phyloP scores from a whole-genome alignment of 148 eudicot species.

The Persicaria tinctoria region DNA sequence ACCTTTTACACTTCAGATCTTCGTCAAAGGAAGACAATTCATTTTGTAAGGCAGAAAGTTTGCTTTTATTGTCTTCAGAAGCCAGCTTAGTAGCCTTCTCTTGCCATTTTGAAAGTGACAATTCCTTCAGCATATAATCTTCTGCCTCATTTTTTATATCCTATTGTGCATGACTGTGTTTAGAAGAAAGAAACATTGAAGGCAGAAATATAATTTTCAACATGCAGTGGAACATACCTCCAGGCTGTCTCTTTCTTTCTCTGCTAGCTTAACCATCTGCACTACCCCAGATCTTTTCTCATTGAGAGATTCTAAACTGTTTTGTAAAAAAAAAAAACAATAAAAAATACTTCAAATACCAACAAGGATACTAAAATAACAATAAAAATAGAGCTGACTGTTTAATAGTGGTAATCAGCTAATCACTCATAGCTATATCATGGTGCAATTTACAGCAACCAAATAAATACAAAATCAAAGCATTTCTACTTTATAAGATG shows the following conservation, averaged over 20 bases:
- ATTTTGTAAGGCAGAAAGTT: constrained; percentile 44
- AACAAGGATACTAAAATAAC: neutral
- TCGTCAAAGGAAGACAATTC: constrained; percentile 59
- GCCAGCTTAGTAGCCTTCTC: constrained; percentile 80
- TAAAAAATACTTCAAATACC: neutral
- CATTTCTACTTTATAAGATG: neutral
- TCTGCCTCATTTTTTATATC: constrained; percentile 95
- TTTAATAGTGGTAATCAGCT: neutral
- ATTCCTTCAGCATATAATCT: constrained; percentile 83
- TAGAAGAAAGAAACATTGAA: neutral
- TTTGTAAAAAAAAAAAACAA: neutral
- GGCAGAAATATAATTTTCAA: neutral
- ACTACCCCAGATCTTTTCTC: constrained; percentile 94
- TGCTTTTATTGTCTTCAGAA: constrained; percentile 52
- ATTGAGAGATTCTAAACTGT: constrained; percentile 76
- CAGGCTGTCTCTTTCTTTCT: constrained; percentile 84
- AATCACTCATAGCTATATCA: neutral
- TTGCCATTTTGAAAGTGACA: constrained; percentile 83
- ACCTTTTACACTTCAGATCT: constrained; percentile 70
- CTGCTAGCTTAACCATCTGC: constrained; percentile 96
- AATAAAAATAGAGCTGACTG: neutral
- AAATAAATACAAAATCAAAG: neutral
- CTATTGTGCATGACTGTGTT: constrained; percentile 24
- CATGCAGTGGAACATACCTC: constrained; percentile 41
- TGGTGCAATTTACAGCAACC: neutral